Conservation (phyloP, 768 basidiomycete genomes). For the Nidularia sp. region DNA sequence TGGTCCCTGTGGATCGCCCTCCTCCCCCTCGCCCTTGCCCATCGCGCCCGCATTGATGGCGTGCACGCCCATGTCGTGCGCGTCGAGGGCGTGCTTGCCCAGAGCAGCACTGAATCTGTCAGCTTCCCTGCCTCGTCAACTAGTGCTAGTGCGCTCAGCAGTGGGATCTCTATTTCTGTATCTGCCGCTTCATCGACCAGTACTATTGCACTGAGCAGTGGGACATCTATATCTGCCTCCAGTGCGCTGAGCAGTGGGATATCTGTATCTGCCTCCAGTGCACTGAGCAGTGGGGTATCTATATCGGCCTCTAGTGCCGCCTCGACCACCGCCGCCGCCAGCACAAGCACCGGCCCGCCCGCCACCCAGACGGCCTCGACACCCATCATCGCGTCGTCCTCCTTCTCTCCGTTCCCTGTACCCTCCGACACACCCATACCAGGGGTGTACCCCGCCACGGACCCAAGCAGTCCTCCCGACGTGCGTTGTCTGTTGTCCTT, state of each 20-base stretch:
- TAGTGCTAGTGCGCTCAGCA: too few relatives aligned
- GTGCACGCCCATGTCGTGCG: too few relatives aligned
- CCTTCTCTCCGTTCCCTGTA: constrained; percentile 59
- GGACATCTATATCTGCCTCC: not conserved
- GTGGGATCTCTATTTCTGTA: too few relatives aligned
- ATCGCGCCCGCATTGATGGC: too few relatives aligned
- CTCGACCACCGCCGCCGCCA: not conserved
- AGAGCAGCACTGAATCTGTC: too few relatives aligned
- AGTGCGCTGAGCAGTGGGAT: not conserved
- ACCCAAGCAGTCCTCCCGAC: constrained; percentile 55
- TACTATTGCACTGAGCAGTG: not conserved
- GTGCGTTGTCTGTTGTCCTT: constrained; percentile 21
- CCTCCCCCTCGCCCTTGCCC: too few relatives aligned
- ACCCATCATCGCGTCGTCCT: constrained; percentile 6
- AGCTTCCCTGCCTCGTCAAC: too few relatives aligned
- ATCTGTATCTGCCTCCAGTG: not conserved
- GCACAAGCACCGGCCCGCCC: constrained; percentile 1
- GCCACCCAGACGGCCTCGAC: not conserved
- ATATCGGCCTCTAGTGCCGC: not conserved
- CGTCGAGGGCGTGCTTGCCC: too few relatives aligned
- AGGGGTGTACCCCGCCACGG: constrained; percentile 47
- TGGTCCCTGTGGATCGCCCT: too few relatives aligned
- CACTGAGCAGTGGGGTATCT: not conserved
- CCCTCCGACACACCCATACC: constrained; percentile 52
- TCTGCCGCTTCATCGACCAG: not conserved